A percentile compares a stretch with the other conserved stretches of the same genome.
Conservation (phyloP, 495 filamentous ascomycete genomes). For the Penicillium ucsense region DNA sequence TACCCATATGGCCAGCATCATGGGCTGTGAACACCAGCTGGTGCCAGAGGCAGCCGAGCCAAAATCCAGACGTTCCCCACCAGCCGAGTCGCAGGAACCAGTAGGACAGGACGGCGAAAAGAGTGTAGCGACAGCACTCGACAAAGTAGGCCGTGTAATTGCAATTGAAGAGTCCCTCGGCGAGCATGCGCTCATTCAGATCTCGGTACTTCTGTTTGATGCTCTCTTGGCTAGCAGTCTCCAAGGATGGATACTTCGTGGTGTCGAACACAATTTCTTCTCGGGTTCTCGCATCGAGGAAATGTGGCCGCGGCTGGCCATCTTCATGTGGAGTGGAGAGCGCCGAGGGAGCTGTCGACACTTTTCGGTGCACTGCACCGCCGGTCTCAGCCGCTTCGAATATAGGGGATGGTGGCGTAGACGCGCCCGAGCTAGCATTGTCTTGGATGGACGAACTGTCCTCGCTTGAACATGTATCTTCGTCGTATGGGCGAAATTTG, state of each 20-base stretch:
- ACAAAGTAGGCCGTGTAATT: constrained; percentile 74
- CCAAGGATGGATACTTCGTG: constrained; percentile 73
- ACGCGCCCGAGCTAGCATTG: constrained; percentile 25
- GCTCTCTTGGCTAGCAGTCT: constrained; percentile 60
- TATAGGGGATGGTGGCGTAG: constrained; percentile 47
- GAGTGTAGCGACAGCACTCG: constrained; percentile 64
- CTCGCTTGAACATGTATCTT: constrained; percentile 24
- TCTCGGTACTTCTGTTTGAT: constrained; percentile 75
- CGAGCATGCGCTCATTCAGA: constrained; percentile 58
- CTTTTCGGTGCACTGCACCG: constrained; percentile 23
- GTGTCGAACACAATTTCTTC: constrained; percentile 68
- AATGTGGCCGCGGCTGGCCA: constrained; percentile 40
- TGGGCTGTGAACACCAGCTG: constrained; percentile 92
- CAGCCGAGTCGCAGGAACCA: constrained; percentile 60
- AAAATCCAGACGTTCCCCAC: constrained; percentile 67
- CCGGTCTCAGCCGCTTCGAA: constrained; percentile 48
- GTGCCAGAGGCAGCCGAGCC: constrained; percentile 84
- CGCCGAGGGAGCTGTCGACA: constrained; percentile 26
- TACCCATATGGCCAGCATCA: constrained; percentile 96
- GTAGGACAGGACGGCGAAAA: constrained; percentile 55
- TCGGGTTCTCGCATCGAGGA: constrained; percentile 64
- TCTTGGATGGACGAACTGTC: constrained; percentile 21
- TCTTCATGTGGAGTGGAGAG: constrained; percentile 17
- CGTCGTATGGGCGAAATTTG: constrained; percentile 53
- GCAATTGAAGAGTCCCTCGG: constrained; percentile 74